phyloP scores from a whole-genome alignment of 495 filamentous ascomycete species.

The Talaromyces nanjingensis region DNA sequence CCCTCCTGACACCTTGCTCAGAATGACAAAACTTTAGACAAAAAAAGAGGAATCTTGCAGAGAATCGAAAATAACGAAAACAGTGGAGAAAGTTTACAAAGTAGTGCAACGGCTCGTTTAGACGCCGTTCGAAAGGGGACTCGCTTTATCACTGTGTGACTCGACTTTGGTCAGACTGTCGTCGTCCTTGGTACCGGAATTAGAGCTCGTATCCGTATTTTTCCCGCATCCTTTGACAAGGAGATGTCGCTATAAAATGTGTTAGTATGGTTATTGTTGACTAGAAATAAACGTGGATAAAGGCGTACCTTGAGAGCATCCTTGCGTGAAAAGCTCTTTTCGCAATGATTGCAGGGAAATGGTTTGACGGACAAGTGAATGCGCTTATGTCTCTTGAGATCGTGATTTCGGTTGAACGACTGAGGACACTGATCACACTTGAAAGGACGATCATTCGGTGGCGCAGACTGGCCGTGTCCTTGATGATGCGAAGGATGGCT shows the following conservation, averaged over 20 bases:
- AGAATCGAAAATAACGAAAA: background rate
- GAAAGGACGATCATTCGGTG: slow-evolving; percentile 76
- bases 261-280: slow-evolving; percentile 11
- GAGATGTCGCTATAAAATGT: slow-evolving; percentile 67
- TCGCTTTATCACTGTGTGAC: slow-evolving; percentile 12
- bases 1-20: slow-evolving; percentile 9
- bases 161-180: slow-evolving; percentile 8
- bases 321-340: slow-evolving; percentile 95
- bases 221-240: slow-evolving; percentile 90
- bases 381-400: slow-evolving; percentile 89
- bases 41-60: background rate
- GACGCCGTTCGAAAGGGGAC: slow-evolving; percentile 8
- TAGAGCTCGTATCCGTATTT: slow-evolving; percentile 27
- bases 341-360: slow-evolving; percentile 83
- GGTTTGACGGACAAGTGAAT: slow-evolving; percentile 96
- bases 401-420: slow-evolving; percentile 95
- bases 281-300: slow-evolving; percentile 10
- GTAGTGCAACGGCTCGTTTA: background rate
- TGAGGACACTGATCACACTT: slow-evolving; percentile 90
- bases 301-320: slow-evolving; percentile 86
- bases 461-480: slow-evolving; percentile 32
- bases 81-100: background rate
- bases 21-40: background rate
- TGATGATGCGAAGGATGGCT: slow-evolving; percentile 35
- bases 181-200: slow-evolving; percentile 9